Conservation (phyloP, 1,139 yeast species). For the Scheffersomyces parashehatae region DNA sequence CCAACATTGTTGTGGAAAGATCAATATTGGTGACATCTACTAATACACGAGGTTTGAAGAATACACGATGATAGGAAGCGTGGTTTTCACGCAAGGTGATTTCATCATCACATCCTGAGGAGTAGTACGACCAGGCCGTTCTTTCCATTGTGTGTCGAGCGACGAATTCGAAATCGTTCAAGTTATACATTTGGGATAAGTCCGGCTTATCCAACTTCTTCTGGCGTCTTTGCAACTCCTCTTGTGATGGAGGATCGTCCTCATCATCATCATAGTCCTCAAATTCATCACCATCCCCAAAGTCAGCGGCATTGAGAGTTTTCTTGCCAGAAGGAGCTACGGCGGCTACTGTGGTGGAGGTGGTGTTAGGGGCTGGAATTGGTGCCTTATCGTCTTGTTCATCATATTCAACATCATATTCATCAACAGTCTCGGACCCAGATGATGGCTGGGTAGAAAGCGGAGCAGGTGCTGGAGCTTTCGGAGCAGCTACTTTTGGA, state of each 20-base stretch:
- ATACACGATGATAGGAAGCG: slow-evolving; percentile 79
- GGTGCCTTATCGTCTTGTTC: slow-evolving; percentile 40
- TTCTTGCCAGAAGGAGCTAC: not conserved
- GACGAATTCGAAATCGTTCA: slow-evolving; percentile 79
- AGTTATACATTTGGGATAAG: slow-evolving; percentile 64
- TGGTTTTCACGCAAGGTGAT: slow-evolving; percentile 87
- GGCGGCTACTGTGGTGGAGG: not conserved
- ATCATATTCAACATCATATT: slow-evolving; percentile 49
- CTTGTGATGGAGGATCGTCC: slow-evolving; percentile 32
- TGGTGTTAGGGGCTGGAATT: slow-evolving; percentile 10
- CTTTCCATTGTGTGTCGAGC: slow-evolving; percentile 77
- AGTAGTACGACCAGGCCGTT: slow-evolving; percentile 89
- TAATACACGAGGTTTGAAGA: slow-evolving; percentile 78
- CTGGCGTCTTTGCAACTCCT: slow-evolving; percentile 27
- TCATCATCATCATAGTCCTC: slow-evolving; percentile 24
- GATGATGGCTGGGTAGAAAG: slow-evolving; percentile 1
- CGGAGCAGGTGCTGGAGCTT: slow-evolving; percentile 1
- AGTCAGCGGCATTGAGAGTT: slow-evolving; percentile 1
- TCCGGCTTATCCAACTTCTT: slow-evolving; percentile 52
- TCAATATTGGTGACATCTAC: slow-evolving; percentile 62
- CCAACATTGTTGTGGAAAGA: slow-evolving; percentile 41
- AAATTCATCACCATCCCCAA: slow-evolving; percentile 11
- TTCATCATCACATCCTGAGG: slow-evolving; percentile 93
- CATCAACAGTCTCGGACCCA: slow-evolving; percentile 32
- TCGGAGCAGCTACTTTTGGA: slow-evolving; percentile 3